These are phyloP conservation scores for Carex kokanica DNA, from an alignment of 176 grass and related monocot species.

Conservation along the genomic window DNA sequence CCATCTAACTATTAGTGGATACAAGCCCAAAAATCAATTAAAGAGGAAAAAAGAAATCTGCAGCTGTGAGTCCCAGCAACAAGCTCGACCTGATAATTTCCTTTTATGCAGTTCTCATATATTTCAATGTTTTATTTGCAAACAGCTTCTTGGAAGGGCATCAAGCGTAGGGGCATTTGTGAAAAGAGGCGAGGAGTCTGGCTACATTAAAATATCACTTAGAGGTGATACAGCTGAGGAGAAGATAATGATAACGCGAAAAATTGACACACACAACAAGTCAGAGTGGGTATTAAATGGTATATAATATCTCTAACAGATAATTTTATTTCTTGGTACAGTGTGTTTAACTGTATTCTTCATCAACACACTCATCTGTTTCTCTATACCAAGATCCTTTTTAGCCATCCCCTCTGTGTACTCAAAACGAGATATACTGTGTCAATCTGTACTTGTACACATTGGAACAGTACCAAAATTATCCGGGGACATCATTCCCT, in stretches of 20 bases:
- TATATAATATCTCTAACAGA: slow-evolving; percentile 22
- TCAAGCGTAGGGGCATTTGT: slow-evolving; percentile 70
- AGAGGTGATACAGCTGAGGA: slow-evolving; percentile 42
- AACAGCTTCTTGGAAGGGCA: slow-evolving; percentile 87
- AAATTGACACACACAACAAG: slow-evolving; percentile 75
- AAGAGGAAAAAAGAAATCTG: not conserved
- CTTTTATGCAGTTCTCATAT: not conserved
- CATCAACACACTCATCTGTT: not conserved
- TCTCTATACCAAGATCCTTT: not conserved
- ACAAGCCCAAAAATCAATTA: not conserved
- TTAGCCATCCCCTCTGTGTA: not conserved
- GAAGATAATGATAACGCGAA: slow-evolving; percentile 62
- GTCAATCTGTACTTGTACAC: not conserved
- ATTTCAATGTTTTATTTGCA: not conserved
- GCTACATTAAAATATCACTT: slow-evolving; percentile 75
- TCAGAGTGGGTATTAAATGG: slow-evolving; percentile 83
- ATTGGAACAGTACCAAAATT: not conserved
- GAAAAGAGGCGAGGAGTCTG: slow-evolving; percentile 71
- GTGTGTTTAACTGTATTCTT: not conserved
- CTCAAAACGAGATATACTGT: too few relatives aligned
- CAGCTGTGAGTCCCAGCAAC: not conserved
- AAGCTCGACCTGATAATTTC: not conserved
- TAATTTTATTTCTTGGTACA: not conserved
- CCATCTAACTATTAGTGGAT: not conserved
- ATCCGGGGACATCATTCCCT: not conserved